Evolutionary conservation across 345 rosid species (phyloP), one percentile per base, ranked within the genome.

Genomic region (Euphorbia peplus): DNA sequence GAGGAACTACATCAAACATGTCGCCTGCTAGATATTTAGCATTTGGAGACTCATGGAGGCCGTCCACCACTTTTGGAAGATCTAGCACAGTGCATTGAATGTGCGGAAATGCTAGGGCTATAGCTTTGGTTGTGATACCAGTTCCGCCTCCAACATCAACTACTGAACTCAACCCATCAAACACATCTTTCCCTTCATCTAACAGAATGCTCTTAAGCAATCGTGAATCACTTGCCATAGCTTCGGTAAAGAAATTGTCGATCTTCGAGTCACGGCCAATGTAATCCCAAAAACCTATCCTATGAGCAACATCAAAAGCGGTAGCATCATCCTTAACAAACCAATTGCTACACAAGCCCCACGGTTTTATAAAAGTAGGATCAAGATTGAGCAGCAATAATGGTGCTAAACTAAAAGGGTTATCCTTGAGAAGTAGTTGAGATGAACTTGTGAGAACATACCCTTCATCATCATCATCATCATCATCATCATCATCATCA

Each of bases 391-490:
- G 61, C 12, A 55, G 54, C 30, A 69, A 4, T 19, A 75, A 69
- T 0, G 74, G 78, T 2, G 54, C 5, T 2, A 48, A 25, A 15
- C 78, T 69, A 0, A 57, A 69, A 3, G 78, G 78, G 61, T 69
- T n/a, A 29, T 64, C 74, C n/a, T 56, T 75, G 1, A 75, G 32
- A 0, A 75, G 66, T 0, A 75, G 68, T 19, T 28, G 47, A 10
- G 78, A 69, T 8, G 74, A 65, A 13, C 18, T 25, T 4, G 78
- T 75, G 4, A 75, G 70, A 13, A 26, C 53, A 19, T 64, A 75
- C 3, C 70, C 73, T 44, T 59, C 63, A 55, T 77, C 78, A 64
- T 56, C 59, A 4, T 54, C 29, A 7, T 54, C 11, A 1, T 21
- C 59, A 3, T 25, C n/a, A 2, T 29, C 46, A 4, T 64, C 4